Base-by-base conservation (phyloP, 2,329 filamentous ascomycete genomes). In the Sporothrix variecibatus region DNA sequence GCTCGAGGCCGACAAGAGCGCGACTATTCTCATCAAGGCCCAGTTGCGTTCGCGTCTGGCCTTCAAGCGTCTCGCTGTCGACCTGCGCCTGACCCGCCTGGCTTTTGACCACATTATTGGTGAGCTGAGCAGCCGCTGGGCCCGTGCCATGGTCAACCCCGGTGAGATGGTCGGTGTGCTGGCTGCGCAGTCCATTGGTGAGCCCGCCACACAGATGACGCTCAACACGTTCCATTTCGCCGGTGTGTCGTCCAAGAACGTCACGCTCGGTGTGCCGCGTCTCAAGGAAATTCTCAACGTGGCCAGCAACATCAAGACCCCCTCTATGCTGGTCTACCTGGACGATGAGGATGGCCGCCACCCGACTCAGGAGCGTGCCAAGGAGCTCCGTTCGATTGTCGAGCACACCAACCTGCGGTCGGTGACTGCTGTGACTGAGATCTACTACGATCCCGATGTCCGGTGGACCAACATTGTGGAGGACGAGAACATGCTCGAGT, bases 181-280 rank as follows among this genome's bases (percentile, higher is more conserved):
- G 80, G 96, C 96, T 76, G 96, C 97, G 7, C 96, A 99, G 85
- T 99, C 96, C 43, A 99, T 99, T 81, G 96, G 96, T 85, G 96
- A 99, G 83, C 96, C 96, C 56, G 97, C 96, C 28, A 99, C 96
- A 0, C 96, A 99, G 87, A 99, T 99, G 96, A 99, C 96, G 0
- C 86, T 99, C 75, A 99, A 99, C 86, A 99, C 96, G 31, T 99
- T 99, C 92, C 96, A 99, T 87, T 99, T 99, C 83, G 95, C 96
- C 83, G 96, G 96, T 97, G 94, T 99, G 75, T 97, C 97, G 51
- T 97, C 95, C 31, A 99, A 99, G 92, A 99, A 99, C 87, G 95
- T 99, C 73, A 99, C 96, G 0, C 77, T 99, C 68, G 96, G 96
- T 94, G 96, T 99, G 60, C 96, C 96, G 60, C 95, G 96, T 91